Evolutionary conservation across 2,329 filamentous ascomycete species (phyloP).

Genomic region (Nemania sp.): DNA sequence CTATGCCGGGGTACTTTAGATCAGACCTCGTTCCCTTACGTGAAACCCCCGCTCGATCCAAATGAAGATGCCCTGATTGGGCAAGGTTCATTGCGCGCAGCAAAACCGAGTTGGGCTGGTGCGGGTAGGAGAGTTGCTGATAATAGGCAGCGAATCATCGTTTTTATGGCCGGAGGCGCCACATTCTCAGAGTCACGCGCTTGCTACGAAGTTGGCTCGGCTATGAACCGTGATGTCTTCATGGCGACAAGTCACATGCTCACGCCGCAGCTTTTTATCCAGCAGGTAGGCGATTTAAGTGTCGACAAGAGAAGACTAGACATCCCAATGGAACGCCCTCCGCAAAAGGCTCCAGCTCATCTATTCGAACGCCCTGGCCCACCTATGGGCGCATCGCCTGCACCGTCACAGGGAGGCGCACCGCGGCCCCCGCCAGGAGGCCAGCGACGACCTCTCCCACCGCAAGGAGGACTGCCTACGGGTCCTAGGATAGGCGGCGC

Average conservation of each 20-base stretch:
- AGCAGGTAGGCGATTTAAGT: slow-evolving; percentile 84
- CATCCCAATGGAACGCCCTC: slow-evolving; percentile 83
- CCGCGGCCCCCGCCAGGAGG: slow-evolving; percentile 47
- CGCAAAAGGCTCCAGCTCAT: slow-evolving; percentile 85
- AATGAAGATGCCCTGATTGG: slow-evolving; percentile 69
- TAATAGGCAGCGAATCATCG: slow-evolving; percentile 88
- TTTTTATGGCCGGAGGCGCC: slow-evolving; percentile 95
- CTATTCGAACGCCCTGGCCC: slow-evolving; percentile 78
- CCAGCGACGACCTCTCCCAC: slow-evolving; percentile 48
- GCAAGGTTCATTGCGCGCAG: slow-evolving; percentile 84
- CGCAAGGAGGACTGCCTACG: slow-evolving; percentile 52
- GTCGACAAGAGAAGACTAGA: slow-evolving; percentile 80
- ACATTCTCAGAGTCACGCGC: slow-evolving; percentile 90
- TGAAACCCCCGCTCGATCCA: slow-evolving; percentile 75
- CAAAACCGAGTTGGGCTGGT: slow-evolving; percentile 95
- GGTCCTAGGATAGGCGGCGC: slow-evolving; percentile 50
- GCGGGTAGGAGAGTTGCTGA: slow-evolving; percentile 79
- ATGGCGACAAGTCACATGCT: slow-evolving; percentile 93
- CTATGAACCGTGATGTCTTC: slow-evolving; percentile 83
- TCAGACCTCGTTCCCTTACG: slow-evolving; percentile 75
- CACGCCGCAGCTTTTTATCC: slow-evolving; percentile 83
- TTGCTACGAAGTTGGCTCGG: slow-evolving; percentile 86
- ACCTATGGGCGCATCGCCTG: slow-evolving; percentile 53
- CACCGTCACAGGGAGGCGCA: slow-evolving; percentile 43
- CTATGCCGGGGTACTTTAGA: slow-evolving; percentile 76